These are phyloP conservation scores for Dalbergia oliveri DNA, from an alignment of 306 rosid genomes.

Conservation along the genomic window DNA sequence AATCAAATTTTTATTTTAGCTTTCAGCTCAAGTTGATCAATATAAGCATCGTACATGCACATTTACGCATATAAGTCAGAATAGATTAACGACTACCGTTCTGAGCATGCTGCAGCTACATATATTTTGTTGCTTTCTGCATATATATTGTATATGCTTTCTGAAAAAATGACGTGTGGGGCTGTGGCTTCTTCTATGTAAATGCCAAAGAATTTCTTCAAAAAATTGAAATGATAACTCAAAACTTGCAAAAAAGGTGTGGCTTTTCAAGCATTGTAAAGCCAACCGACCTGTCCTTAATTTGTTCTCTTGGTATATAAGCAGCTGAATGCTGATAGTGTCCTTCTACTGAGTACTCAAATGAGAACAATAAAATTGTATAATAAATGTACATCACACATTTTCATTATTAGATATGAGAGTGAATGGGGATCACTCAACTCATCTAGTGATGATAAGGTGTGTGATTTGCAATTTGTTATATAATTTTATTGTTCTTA, in stretches of 20 bases:
- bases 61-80: constrained; percentile 10
- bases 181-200: neutral
- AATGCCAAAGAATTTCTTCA: neutral
- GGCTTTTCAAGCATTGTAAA: constrained; percentile 45
- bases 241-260: neutral
- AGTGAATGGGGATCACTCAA: too few relatives aligned
- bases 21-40: neutral
- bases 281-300: constrained; percentile 27
- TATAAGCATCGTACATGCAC: neutral
- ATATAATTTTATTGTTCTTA: too few relatives aligned
- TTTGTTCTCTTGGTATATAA: constrained; percentile 17
- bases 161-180: neutral
- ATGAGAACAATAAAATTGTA: too few relatives aligned
- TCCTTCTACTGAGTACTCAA: too few relatives aligned
- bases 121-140: neutral
- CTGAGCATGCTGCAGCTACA: constrained; percentile 26
- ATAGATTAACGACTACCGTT: constrained; percentile 7
- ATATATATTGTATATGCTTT: neutral
- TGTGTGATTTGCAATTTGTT: too few relatives aligned
- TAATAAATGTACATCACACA: too few relatives aligned
- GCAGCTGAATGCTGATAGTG: too few relatives aligned
- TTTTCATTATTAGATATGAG: too few relatives aligned
- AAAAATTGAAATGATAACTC: neutral
- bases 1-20: neutral
- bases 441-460: too few relatives aligned